These are phyloP conservation scores for Colletotrichum somersetense DNA, from an alignment of 2,329 filamentous ascomycete species.

Conservation along the genomic window DNA sequence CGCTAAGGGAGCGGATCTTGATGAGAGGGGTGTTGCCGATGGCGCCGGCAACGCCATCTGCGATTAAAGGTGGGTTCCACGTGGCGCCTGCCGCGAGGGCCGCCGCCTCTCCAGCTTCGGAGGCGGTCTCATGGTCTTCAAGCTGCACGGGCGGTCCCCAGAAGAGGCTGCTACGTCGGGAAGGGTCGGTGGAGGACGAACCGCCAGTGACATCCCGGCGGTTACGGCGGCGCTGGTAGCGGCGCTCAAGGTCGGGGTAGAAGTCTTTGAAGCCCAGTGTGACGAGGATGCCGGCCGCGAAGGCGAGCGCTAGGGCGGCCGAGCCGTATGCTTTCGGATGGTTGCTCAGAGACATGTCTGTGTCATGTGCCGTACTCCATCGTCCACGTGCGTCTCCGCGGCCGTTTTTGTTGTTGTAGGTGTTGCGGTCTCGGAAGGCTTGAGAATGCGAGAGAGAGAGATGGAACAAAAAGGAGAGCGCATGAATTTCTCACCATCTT, in stretches of 20 bases:
- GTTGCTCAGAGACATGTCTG: slow-evolving; percentile 69
- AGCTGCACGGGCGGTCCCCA: slow-evolving; percentile 64
- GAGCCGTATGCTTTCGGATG: slow-evolving; percentile 73
- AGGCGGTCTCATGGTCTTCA: slow-evolving; percentile 65
- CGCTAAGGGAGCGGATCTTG: slow-evolving; percentile 85
- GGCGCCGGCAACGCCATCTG: slow-evolving; percentile 87
- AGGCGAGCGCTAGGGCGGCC: slow-evolving; percentile 77
- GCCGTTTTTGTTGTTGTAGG: background rate
- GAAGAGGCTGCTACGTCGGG: slow-evolving; percentile 59
- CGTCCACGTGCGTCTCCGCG: background rate
- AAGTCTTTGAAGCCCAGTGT: slow-evolving; percentile 85
- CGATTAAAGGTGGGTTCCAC: slow-evolving; percentile 58
- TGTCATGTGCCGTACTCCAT: slow-evolving; percentile 40
- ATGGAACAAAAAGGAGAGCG: slow-evolving; percentile 9
- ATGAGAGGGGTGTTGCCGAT: slow-evolving; percentile 96
- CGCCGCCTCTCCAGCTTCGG: slow-evolving; percentile 44
- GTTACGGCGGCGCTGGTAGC: slow-evolving; percentile 65
- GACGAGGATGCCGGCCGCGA: slow-evolving; percentile 80
- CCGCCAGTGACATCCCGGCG: slow-evolving; percentile 33
- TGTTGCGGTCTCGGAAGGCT: slow-evolving; percentile 15
- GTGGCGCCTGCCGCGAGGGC: slow-evolving; percentile 41
- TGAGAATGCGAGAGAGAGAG: background rate
- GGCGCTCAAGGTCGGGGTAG: slow-evolving; percentile 78
- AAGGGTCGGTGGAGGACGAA: slow-evolving; percentile 40
- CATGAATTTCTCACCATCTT: slow-evolving; percentile 27